Base-by-base conservation (phyloP, 2,329 filamentous ascomycete genomes). In the Dothideomycetes sp. region DNA sequence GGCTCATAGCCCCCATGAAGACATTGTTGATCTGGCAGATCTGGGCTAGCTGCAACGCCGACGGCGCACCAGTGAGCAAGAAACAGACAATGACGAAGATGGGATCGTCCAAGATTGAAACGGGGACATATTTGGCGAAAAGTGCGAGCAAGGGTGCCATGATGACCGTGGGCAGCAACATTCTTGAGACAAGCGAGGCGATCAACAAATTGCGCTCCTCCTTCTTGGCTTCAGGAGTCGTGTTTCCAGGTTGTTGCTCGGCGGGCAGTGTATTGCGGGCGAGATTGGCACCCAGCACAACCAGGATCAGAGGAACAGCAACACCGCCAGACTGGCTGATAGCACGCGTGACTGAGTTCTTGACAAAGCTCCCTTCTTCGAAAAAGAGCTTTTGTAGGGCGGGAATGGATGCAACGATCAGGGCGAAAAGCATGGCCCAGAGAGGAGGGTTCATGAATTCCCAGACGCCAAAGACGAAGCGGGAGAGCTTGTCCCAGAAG, bases 41-140 rank as follows among this genome's bases (percentile, higher is more conserved):
- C 65, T 98, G 91, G 5, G 91, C 89, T 55, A 98, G 68, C 64
- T 98, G 91, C 47, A 98, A 70, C 18, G 91, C 91, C 47, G 83
- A 93, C 4, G 91, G 91, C 3, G 91, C 91, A 27, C 91, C 91
- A 0, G 86, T 89, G 49, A 98, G 81, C 48, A 98, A 70, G 72
- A 96, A 98, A 64, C 88, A 95, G 27, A 98, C 91, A 50, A 98
- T 85, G 50, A 98, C 80, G 61, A 98, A 98, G 53, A 98, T 98
- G 8, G 91, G 91, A 56, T 98, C 91, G 57, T 93, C 91, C 24
- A 98, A 69, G 51, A 98, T 96, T 67, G 84, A 93, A 54, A 98
- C 74, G 3, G 86, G 86, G 18, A 94, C 75, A 55, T 81, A 95
- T 58, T 95, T 96, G 43, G 91, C 91, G 34, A 82, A 73, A 12